Percentiles rank a stretch among this genome's conserved stretches.
phyloP scores from a whole-genome alignment of 352 stramenopile genomes.

The Globisporangium splendens region DNA sequence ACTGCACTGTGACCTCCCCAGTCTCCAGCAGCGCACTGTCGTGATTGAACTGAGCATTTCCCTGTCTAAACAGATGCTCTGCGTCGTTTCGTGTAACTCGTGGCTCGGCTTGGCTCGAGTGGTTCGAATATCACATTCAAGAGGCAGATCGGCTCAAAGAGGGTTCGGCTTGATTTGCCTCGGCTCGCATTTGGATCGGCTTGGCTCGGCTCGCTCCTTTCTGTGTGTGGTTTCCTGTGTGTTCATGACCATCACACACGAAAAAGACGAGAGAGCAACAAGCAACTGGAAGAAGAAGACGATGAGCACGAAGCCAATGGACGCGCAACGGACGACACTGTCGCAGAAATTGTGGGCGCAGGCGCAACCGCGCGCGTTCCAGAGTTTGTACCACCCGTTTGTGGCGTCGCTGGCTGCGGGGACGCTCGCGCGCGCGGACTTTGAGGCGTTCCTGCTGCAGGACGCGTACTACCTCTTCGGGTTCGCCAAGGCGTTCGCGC shows the following conservation, averaged over 20 bases:
- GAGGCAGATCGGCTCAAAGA: neutral
- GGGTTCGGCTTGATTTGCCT: neutral
- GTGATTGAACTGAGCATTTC: neutral
- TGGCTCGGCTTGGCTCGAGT: no score
- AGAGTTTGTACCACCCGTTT: slow-evolving; percentile 57
- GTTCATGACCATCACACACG: neutral
- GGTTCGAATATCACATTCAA: no score
- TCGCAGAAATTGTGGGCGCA: slow-evolving; percentile 31
- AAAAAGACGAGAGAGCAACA: neutral
- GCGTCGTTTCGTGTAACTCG: slow-evolving; percentile 5
- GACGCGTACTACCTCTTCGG: slow-evolving; percentile 53
- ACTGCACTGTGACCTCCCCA: no score
- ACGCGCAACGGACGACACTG: neutral
- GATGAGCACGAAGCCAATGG: slow-evolving; percentile 4
- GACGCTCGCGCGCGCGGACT: slow-evolving; percentile 25
- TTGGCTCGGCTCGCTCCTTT: neutral
- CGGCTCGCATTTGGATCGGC: neutral
- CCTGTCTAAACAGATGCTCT: slow-evolving; percentile 10
- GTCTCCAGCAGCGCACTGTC: neutral
- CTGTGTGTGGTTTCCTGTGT: no score
- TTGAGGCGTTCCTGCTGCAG: slow-evolving; percentile 49
- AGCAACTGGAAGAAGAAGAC: neutral
- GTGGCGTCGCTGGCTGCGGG: slow-evolving; percentile 32
- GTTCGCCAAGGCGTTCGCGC: slow-evolving; percentile 50
- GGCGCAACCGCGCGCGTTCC: slow-evolving; percentile 22